phyloP scores from a whole-genome alignment of 306 rosid species.

The Quercus mongolica region DNA sequence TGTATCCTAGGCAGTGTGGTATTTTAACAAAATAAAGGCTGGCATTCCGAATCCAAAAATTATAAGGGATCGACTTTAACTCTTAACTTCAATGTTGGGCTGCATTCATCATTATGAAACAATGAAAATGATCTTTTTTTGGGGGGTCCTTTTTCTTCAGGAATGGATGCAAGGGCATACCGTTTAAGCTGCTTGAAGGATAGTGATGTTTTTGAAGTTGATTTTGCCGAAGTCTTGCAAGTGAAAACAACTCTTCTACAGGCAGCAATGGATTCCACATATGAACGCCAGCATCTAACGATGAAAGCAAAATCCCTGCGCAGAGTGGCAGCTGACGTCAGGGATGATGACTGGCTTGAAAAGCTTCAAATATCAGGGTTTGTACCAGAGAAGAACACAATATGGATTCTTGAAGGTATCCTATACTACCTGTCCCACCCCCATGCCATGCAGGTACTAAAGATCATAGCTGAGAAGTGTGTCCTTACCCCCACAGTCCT shows the following conservation, averaged over 20 bases:
- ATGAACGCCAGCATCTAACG: slow-evolving; percentile 31
- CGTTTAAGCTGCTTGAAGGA: slow-evolving; percentile 86
- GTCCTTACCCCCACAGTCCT: slow-evolving; percentile 62
- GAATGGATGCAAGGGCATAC: slow-evolving; percentile 98
- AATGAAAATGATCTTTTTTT: neutral
- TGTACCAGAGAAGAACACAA: slow-evolving; percentile 74
- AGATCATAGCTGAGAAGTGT: slow-evolving; percentile 74
- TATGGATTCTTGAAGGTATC: slow-evolving; percentile 92
- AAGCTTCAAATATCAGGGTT: slow-evolving; percentile 83
- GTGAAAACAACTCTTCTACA: slow-evolving; percentile 64
- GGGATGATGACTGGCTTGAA: slow-evolving; percentile 75
- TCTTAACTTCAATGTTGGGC: neutral
- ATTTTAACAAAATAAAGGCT: neutral
- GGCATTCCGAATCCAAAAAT: neutral
- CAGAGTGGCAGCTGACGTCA: slow-evolving; percentile 86
- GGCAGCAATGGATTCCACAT: slow-evolving; percentile 66
- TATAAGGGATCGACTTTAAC: neutral
- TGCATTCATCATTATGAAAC: neutral
- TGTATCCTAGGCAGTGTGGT: neutral
- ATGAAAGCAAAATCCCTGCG: slow-evolving; percentile 64
- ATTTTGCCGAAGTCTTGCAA: slow-evolving; percentile 69
- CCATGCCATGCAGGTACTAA: slow-evolving; percentile 76
- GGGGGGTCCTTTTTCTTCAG: slow-evolving; percentile 28
- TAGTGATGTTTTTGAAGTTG: slow-evolving; percentile 86
- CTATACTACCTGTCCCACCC: slow-evolving; percentile 76